Percentiles rank a stretch among this genome's conserved stretches.
Evolutionary conservation across 228 moss, liverwort and hornwort genomes (phyloP).

Genomic region (Sphagnum fallax): DNA sequence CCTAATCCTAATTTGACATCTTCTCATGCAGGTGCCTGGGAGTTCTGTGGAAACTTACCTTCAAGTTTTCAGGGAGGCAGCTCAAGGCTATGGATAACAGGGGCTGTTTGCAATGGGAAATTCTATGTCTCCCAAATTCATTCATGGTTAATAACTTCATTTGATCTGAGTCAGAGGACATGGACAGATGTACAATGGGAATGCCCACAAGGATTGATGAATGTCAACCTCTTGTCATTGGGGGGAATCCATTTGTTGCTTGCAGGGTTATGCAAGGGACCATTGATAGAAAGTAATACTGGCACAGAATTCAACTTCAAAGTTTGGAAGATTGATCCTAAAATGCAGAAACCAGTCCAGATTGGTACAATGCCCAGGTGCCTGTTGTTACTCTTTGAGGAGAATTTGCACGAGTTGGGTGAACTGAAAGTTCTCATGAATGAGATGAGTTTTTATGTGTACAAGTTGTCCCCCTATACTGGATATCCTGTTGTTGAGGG

Average conservation of each 20-base stretch:
- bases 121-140: slow-evolving; percentile 30
- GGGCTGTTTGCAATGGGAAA: slow-evolving; percentile 33
- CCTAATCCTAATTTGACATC: background rate
- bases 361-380: slow-evolving; percentile 33
- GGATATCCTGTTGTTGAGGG: slow-evolving; percentile 28
- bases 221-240: slow-evolving; percentile 30
- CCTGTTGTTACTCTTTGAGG: slow-evolving; percentile 19
- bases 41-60: slow-evolving; percentile 30
- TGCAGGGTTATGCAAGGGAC: slow-evolving; percentile 26
- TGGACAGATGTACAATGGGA: slow-evolving; percentile 23
- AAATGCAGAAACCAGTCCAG: slow-evolving; percentile 17
- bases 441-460: slow-evolving; percentile 28
- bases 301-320: slow-evolving; percentile 15
- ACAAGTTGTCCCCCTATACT: slow-evolving; percentile 10
- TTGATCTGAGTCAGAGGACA: slow-evolving; percentile 17
- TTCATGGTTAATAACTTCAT: slow-evolving; percentile 24
- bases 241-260: slow-evolving; percentile 19
- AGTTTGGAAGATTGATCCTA: slow-evolving; percentile 29
- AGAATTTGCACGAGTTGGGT: slow-evolving; percentile 7
- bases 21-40: slow-evolving; percentile 39
- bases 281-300: background rate
- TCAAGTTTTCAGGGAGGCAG: slow-evolving; percentile 33
- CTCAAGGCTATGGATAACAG: slow-evolving; percentile 46
- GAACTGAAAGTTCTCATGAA: slow-evolving; percentile 28
- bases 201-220: slow-evolving; percentile 23